Percentiles rank a stretch among this genome's conserved stretches.
These are phyloP conservation scores for Nigrospora sphaerica DNA, from an alignment of 2,329 filamentous ascomycete genomes.

Conservation along the genomic window DNA sequence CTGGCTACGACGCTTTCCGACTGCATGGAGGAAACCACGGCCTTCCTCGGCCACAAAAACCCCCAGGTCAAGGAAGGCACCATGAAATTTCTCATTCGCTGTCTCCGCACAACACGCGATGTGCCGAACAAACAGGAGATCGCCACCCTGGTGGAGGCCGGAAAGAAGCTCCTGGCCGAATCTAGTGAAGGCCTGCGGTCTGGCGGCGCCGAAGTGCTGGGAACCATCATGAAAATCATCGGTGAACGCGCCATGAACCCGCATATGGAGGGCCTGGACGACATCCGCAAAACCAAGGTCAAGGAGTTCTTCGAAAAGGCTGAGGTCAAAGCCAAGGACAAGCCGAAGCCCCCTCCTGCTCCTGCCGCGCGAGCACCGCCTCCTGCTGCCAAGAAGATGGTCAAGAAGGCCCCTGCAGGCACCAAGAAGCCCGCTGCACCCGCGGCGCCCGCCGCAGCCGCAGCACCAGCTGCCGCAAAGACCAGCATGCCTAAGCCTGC, in stretches of 20 bases:
- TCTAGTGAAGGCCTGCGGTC: constrained; percentile 79
- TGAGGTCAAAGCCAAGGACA: constrained; percentile 83
- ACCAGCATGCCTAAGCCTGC: constrained; percentile 47
- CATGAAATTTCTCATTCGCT: constrained; percentile 86
- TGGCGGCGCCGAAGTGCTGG: constrained; percentile 84
- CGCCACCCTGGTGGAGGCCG: constrained; percentile 75
- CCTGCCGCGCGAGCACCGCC: constrained; percentile 47
- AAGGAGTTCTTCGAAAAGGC: constrained; percentile 82
- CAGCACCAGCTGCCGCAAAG: constrained; percentile 43
- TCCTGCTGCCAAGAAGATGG: constrained; percentile 24
- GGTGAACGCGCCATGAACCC: constrained; percentile 93
- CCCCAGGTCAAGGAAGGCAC: constrained; percentile 96
- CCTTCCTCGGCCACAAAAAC: constrained; percentile 89
- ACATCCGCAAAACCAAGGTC: constrained; percentile 91
- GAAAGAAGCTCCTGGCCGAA: constrained; percentile 85
- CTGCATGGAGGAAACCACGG: constrained; percentile 81
- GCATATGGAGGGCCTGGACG: constrained; percentile 85
- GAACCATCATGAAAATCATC: constrained; percentile 97
- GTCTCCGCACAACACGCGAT: constrained; percentile 72
- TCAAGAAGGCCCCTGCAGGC: constrained; percentile 44
- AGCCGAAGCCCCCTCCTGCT: constrained; percentile 72
- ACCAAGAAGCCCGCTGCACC: constrained; percentile 39
- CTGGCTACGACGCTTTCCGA: constrained; percentile 66
- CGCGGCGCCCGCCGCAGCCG: constrained; percentile 41
- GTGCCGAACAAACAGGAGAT: constrained; percentile 82